These are phyloP conservation scores for Amoebophrya sp. DNA, from an alignment of 169 alveolate genomes.

Conservation along the genomic window DNA sequence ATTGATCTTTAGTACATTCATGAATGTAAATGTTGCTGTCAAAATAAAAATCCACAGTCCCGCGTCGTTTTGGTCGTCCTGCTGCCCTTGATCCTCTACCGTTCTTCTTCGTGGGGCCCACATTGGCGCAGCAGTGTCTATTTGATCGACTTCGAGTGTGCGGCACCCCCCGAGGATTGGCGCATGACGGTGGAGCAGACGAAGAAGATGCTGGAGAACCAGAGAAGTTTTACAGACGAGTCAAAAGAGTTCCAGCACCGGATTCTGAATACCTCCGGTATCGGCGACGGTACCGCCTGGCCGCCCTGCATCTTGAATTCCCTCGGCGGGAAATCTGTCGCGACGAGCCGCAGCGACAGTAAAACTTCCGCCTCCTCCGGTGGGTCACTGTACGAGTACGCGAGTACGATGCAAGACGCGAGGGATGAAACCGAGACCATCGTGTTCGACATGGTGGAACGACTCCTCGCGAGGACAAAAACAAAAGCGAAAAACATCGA, in stretches of 20 bases:
- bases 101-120: background rate
- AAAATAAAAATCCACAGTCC: constrained; percentile 6
- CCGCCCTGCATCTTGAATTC: background rate
- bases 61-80: background rate
- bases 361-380: no score
- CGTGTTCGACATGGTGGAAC: background rate
- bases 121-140: background rate
- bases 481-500: constrained; percentile 5
- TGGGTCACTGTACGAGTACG: no score
- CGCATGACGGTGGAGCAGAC: background rate
- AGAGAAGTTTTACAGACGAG: background rate
- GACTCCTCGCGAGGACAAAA: background rate
- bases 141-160: background rate
- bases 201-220: background rate
- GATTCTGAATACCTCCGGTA: background rate
- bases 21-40: no score
- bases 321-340: no score
- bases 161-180: background rate
- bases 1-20: no score
- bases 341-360: no score
- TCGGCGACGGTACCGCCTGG: background rate
- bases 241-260: background rate
- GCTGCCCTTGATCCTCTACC: background rate
- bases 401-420: no score
- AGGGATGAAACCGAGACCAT: background rate